Evolutionary conservation across 371 early-diverging fungal species (phyloP).

Genomic region (Phascolomyces articulosus): DNA sequence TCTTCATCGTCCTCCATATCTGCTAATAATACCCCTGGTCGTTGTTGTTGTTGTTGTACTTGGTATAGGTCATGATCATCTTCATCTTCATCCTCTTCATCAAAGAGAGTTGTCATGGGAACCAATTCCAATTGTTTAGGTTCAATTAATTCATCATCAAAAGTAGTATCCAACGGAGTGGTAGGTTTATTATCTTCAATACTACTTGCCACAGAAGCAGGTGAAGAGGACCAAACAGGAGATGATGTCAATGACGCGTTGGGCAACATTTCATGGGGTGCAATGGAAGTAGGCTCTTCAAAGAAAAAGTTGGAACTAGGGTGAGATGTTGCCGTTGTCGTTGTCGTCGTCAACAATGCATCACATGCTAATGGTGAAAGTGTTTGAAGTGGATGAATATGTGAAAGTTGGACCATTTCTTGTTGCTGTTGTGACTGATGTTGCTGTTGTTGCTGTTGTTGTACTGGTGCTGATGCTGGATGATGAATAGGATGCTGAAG

Average conservation of each 20-base stretch:
- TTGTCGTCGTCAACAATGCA: background rate
- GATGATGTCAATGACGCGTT: background rate
- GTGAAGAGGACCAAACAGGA: background rate
- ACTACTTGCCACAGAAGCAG: background rate
- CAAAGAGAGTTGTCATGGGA: background rate
- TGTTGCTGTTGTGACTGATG: background rate
- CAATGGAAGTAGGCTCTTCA: background rate
- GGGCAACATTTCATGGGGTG: background rate
- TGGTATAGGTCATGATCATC: background rate
- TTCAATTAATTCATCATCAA: background rate
- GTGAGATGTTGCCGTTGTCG: background rate
- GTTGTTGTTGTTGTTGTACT: background rate
- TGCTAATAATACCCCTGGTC: no score
- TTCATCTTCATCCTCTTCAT: background rate
- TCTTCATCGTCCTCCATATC: background rate
- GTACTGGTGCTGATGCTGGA: no score
- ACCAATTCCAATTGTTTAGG: background rate
- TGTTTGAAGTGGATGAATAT: constrained; percentile 9
- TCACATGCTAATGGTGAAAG: constrained; percentile 1
- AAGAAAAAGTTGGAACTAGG: background rate
- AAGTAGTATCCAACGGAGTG: background rate
- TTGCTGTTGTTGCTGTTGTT: background rate
- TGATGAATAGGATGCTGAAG: background rate
- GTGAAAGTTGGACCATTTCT: background rate
- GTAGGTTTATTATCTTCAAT: background rate